These are phyloP conservation scores for Penicillium bovifimosum DNA, from an alignment of 495 filamentous ascomycete genomes.

Conservation along the genomic window DNA sequence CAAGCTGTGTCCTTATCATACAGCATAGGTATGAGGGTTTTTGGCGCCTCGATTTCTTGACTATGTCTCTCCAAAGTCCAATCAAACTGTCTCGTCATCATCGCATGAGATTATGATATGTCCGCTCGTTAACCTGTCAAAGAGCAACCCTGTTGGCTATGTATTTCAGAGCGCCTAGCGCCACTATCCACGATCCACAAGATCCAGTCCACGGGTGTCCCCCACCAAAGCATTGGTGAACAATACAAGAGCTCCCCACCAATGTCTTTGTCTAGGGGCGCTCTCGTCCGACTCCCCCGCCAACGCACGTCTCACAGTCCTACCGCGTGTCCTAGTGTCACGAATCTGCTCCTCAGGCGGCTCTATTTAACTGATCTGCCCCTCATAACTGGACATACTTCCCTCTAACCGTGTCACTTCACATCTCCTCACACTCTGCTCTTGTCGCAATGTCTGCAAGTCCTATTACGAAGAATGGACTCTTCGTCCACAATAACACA, in stretches of 20 bases:
- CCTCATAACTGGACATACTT: not conserved
- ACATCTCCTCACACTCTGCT: not conserved
- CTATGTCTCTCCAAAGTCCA: not conserved
- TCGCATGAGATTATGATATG: not conserved
- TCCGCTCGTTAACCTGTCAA: not conserved
- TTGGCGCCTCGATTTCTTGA: not conserved
- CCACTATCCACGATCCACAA: slow-evolving; percentile 6
- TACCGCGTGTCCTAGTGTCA: not conserved
- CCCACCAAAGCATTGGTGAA: not conserved
- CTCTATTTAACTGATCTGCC: slow-evolving; percentile 13
- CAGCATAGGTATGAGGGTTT: too few species aligned
- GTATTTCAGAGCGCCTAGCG: slow-evolving; percentile 8
- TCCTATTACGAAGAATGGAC: slow-evolving; percentile 38
- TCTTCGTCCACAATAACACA: slow-evolving; percentile 58
- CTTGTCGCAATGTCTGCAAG: slow-evolving; percentile 29
- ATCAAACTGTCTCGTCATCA: not conserved
- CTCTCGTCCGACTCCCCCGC: slow-evolving; percentile 3
- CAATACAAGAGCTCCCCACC: slow-evolving; percentile 5
- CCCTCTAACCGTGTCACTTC: not conserved
- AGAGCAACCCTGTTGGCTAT: not conserved
- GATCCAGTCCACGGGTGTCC: not conserved
- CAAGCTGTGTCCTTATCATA: too few species aligned
- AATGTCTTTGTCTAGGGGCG: not conserved
- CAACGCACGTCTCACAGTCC: slow-evolving; percentile 13
- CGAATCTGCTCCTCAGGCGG: not conserved